phyloP scores from a whole-genome alignment of 2,329 filamentous ascomycete species.

The Calycina marina region DNA sequence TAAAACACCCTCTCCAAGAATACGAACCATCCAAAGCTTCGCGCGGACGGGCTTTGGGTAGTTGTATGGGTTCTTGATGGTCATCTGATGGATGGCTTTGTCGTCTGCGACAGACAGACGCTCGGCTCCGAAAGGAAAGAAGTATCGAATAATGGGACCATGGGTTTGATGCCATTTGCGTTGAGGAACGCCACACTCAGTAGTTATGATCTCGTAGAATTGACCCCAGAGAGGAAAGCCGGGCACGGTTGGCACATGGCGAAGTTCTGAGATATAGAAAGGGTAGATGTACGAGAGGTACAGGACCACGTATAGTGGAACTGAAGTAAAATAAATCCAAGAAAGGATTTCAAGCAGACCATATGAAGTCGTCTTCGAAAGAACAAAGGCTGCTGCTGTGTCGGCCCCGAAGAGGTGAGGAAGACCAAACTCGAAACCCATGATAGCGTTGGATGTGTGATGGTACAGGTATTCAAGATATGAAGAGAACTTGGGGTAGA shows the following conservation, averaged over 20 bases:
- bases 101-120: constrained; percentile 30
- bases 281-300: constrained; percentile 28
- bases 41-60: constrained; percentile 47
- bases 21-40: constrained; percentile 38
- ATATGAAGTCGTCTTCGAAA: constrained; percentile 10
- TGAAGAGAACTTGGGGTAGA: too few relatives aligned
- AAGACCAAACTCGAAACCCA: not conserved
- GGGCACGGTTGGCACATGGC: constrained; percentile 28
- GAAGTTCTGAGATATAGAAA: constrained; percentile 27
- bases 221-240: constrained; percentile 30
- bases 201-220: constrained; percentile 27
- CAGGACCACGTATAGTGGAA: constrained; percentile 22
- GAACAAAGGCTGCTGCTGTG: constrained; percentile 5
- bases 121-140: constrained; percentile 31
- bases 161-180: constrained; percentile 28
- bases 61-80: constrained; percentile 43
- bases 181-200: constrained; percentile 28
- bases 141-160: constrained; percentile 30
- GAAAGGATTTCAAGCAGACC: constrained; percentile 6
- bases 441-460: not conserved
- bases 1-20: constrained; percentile 57
- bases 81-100: constrained; percentile 30
- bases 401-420: not conserved
- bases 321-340: constrained; percentile 8
- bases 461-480: too few relatives aligned